Evolutionary conservation across 2,329 filamentous ascomycete genomes (phyloP).

Genomic region (Cercospora janseana): DNA sequence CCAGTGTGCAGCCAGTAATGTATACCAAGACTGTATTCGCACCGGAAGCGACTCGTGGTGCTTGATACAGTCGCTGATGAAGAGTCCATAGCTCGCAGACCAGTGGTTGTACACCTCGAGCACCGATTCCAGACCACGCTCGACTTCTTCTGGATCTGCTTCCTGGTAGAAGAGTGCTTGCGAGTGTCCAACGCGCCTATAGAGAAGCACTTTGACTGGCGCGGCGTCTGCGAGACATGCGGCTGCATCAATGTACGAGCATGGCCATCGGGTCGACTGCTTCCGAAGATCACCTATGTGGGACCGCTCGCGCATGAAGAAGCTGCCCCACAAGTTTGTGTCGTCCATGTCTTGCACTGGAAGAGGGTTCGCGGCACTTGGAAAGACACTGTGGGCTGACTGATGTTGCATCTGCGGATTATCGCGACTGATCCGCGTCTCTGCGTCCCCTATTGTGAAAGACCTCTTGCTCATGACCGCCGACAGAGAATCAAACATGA

Average conservation of each 20-base stretch:
- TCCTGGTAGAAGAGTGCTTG: conserved; percentile 23
- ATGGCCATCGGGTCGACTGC: conserved; percentile 22
- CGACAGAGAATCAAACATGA: conserved; percentile 27
- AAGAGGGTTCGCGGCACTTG: neutral
- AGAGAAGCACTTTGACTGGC: conserved; percentile 26
- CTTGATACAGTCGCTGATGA: conserved; percentile 25
- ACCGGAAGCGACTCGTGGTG: conserved; percentile 22
- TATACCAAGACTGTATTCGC: conserved; percentile 27
- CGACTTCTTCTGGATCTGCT: conserved; percentile 11
- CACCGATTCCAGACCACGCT: conserved; percentile 17
- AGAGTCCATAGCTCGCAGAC: conserved; percentile 22
- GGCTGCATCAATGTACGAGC: conserved; percentile 23
- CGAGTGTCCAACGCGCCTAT: conserved; percentile 20
- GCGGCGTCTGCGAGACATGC: conserved; percentile 24
- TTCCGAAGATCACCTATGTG: conserved; percentile 19
- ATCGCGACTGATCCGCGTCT: conserved; percentile 17
- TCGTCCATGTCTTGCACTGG: conserved; percentile 1
- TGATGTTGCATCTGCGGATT: neutral
- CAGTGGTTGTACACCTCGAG: conserved; percentile 25
- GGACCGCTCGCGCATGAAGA: conserved; percentile 21
- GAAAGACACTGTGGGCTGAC: neutral
- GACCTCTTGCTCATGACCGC: conserved; percentile 22
- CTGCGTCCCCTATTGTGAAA: conserved; percentile 20
- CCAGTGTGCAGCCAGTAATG: conserved; percentile 25
- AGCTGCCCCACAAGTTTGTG: conserved; percentile 21